A percentile compares a stretch with the other conserved stretches of the same genome.
These are phyloP conservation scores for Polychaeton citri DNA, from an alignment of 2,329 filamentous ascomycete genomes.

Conservation along the genomic window DNA sequence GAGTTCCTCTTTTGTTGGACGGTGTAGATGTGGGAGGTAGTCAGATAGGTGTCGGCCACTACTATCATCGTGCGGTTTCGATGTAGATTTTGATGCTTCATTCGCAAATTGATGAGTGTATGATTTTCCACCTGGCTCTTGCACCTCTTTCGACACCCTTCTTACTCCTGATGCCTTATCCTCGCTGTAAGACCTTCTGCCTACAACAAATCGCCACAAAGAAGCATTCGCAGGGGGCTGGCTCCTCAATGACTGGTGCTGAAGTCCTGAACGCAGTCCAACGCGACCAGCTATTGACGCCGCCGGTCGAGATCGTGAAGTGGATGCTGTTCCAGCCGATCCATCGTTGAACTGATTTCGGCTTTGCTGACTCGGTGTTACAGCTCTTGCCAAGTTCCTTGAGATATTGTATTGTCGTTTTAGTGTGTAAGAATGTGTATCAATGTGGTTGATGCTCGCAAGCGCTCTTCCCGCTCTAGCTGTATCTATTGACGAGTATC, in stretches of 20 bases:
- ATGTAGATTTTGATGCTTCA: conserved; percentile 2
- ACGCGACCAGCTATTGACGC: no score
- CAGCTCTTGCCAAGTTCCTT: neutral
- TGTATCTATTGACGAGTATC: neutral
- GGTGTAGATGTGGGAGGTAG: conserved; percentile 54
- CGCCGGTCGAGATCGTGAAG: no score
- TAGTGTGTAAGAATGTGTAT: neutral
- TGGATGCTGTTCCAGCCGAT: no score
- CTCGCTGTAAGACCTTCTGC: neutral
- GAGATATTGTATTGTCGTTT: neutral
- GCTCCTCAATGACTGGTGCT: no score
- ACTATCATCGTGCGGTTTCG: neutral
- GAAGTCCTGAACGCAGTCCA: no score
- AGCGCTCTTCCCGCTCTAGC: neutral
- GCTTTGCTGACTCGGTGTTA: no score
- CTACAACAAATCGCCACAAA: neutral
- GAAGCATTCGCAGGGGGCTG: no score
- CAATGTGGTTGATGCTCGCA: neutral
- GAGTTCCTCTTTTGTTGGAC: conserved; percentile 86
- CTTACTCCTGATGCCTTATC: neutral
- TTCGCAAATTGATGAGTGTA: neutral
- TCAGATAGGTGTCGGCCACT: conserved; percentile 32
- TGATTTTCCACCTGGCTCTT: conserved; percentile 2
- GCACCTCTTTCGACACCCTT: neutral
- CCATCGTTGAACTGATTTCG: no score